Conservation (phyloP, 371 early-diverging fungal genomes). For the Apophysomyces ossiformis region DNA sequence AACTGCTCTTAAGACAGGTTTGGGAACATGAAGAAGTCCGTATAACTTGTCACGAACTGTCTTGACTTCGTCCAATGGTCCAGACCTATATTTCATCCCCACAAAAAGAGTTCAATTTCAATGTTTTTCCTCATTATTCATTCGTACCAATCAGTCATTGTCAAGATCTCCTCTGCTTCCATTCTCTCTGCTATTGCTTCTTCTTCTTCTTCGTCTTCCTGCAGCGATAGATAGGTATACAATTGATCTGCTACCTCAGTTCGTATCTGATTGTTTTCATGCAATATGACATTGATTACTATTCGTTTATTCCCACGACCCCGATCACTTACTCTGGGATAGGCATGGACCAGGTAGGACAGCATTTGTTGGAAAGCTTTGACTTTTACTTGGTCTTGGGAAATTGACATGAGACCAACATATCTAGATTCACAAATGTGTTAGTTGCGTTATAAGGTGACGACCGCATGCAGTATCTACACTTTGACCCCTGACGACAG, state of each 20-base stretch:
- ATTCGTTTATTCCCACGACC: neutral
- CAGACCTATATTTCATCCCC: constrained; percentile 25
- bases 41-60: constrained; percentile 39
- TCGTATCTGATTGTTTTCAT: constrained; percentile 40
- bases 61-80: constrained; percentile 30
- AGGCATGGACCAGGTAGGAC: constrained; percentile 53
- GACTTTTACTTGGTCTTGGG: constrained; percentile 29
- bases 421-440: constrained; percentile 23
- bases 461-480: constrained; percentile 28
- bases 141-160: constrained; percentile 51
- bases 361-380: constrained; percentile 54
- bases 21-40: constrained; percentile 39
- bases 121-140: too few species aligned
- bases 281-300: neutral
- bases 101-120: too few species aligned
- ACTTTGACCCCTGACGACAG: constrained; percentile 50
- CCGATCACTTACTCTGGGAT: constrained; percentile 48
- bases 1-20: constrained; percentile 30
- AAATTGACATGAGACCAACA: constrained; percentile 40
- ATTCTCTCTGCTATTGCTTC: constrained; percentile 33
- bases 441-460: too few species aligned
- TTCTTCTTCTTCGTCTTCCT: constrained; percentile 42
- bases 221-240: constrained; percentile 46
- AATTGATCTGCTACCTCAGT: constrained; percentile 56
- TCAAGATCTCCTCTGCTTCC: constrained; percentile 51